These are phyloP conservation scores for Auricularia sp. DNA, from an alignment of 768 basidiomycete species.

Conservation along the genomic window DNA sequence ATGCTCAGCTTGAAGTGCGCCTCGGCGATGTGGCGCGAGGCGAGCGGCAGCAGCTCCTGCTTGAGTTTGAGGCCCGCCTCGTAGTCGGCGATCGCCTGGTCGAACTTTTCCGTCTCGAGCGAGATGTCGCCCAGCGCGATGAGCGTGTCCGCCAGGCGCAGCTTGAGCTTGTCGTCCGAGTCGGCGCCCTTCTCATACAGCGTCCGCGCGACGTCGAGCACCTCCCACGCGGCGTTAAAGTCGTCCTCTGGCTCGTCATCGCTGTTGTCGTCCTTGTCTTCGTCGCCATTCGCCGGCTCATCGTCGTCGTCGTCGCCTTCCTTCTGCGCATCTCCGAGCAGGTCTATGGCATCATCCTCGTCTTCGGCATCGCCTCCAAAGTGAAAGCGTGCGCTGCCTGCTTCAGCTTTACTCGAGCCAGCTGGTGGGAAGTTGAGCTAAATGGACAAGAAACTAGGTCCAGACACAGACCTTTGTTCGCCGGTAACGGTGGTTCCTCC, in stretches of 20 bases:
- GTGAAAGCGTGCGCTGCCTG: slow-evolving; percentile 50
- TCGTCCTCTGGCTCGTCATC: slow-evolving; percentile 89
- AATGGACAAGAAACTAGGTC: background rate
- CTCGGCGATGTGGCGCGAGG: slow-evolving; percentile 89
- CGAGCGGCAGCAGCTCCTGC: slow-evolving; percentile 58
- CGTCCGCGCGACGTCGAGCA: slow-evolving; percentile 85
- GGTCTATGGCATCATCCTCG: slow-evolving; percentile 49
- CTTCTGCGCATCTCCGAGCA: slow-evolving; percentile 50
- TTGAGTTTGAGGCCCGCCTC: slow-evolving; percentile 68
- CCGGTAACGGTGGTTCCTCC: slow-evolving; percentile 36
- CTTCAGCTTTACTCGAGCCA: slow-evolving; percentile 26
- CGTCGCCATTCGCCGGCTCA: slow-evolving; percentile 44
- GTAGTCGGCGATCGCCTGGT: slow-evolving; percentile 86
- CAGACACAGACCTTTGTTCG: slow-evolving; percentile 22
- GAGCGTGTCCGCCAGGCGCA: slow-evolving; percentile 86
- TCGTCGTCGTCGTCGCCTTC: slow-evolving; percentile 24
- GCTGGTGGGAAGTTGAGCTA: slow-evolving; percentile 15
- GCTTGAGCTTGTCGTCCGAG: slow-evolving; percentile 49
- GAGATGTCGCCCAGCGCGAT: slow-evolving; percentile 92
- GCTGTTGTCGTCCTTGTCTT: slow-evolving; percentile 56
- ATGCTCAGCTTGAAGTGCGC: slow-evolving; percentile 92
- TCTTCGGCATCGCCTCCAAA: slow-evolving; percentile 78
- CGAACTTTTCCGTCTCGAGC: slow-evolving; percentile 95
- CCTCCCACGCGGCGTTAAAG: slow-evolving; percentile 96
- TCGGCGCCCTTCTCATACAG: slow-evolving; percentile 65